phyloP scores from a whole-genome alignment of 73 alveolate genomes.

The Blepharisma japonicum region DNA sequence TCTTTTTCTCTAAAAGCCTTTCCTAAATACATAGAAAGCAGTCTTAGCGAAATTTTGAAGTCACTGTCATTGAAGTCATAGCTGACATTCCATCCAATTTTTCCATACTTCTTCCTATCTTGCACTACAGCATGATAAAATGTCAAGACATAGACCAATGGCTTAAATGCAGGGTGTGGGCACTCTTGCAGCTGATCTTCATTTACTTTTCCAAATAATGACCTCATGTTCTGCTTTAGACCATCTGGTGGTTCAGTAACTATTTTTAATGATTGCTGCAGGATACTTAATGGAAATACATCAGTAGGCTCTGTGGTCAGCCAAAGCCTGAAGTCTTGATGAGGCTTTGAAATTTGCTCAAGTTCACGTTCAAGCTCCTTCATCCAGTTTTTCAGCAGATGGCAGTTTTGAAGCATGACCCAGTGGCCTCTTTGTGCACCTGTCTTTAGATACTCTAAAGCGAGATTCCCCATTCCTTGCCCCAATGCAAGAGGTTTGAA shows the following conservation, averaged over 20 bases:
- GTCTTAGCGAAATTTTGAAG: constrained; percentile 88
- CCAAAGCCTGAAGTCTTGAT: constrained; percentile 83
- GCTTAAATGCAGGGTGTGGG: constrained; percentile 47
- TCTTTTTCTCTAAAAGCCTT: constrained; percentile 80
- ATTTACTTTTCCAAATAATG: constrained; percentile 74
- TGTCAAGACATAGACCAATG: constrained; percentile 90
- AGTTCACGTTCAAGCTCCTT: constrained; percentile 85
- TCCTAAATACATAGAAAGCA: constrained; percentile 81
- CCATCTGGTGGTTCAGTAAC: constrained; percentile 99
- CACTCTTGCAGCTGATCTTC: constrained; percentile 79
- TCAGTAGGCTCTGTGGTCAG: constrained; percentile 82
- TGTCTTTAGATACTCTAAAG: constrained; percentile 81
- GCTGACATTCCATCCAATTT: constrained; percentile 98
- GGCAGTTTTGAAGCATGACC: constrained; percentile 97
- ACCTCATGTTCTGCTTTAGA: constrained; percentile 80
- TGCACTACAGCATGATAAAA: constrained; percentile 97
- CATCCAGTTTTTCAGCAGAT: constrained; percentile 76
- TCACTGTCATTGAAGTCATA: constrained; percentile 98
- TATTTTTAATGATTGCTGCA: constrained; percentile 77
- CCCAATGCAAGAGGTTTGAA: constrained; percentile 95
- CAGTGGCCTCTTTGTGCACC: constrained; percentile 96
- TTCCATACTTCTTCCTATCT: constrained; percentile 93
- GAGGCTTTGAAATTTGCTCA: constrained; percentile 91
- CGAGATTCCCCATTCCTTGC: constrained; percentile 94
- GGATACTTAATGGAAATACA: constrained; percentile 91